phyloP scores from a whole-genome alignment of 352 stramenopile species.

The Aphanomyces astaci region DNA sequence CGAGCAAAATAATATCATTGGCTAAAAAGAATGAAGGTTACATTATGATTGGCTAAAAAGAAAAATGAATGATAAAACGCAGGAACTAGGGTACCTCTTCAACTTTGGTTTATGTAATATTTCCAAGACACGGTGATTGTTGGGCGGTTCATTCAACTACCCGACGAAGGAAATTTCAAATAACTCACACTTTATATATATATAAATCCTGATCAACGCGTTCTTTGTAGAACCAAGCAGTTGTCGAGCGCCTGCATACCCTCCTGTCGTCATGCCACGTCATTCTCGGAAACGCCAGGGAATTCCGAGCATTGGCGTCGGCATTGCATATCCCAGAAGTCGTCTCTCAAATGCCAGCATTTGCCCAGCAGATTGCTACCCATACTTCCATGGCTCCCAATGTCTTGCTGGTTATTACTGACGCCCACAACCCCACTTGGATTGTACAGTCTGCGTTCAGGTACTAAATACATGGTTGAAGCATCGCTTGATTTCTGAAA shows the following conservation, averaged over 20 bases:
- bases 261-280: not conserved
- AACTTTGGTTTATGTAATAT: too few species aligned
- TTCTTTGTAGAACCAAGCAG: slow-evolving; percentile 1
- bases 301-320: not conserved
- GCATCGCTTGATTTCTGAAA: too few species aligned
- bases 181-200: too few species aligned
- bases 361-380: not conserved
- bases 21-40: too few species aligned
- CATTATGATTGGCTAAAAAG: not conserved
- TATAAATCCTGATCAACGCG: too few species aligned
- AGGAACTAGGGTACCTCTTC: too few species aligned
- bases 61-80: too few species aligned
- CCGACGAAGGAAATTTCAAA: not conserved
- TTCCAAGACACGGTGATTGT: too few species aligned
- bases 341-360: not conserved
- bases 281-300: not conserved
- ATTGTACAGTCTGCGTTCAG: not conserved
- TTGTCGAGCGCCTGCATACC: not conserved
- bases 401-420: not conserved
- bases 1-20: too few species aligned
- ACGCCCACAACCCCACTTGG: not conserved
- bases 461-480: too few species aligned
- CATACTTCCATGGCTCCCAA: not conserved
- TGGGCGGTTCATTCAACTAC: not conserved
- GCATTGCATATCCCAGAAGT: not conserved